Conservation (phyloP, 805 yeast species). For the Ogataea zsoltii region DNA sequence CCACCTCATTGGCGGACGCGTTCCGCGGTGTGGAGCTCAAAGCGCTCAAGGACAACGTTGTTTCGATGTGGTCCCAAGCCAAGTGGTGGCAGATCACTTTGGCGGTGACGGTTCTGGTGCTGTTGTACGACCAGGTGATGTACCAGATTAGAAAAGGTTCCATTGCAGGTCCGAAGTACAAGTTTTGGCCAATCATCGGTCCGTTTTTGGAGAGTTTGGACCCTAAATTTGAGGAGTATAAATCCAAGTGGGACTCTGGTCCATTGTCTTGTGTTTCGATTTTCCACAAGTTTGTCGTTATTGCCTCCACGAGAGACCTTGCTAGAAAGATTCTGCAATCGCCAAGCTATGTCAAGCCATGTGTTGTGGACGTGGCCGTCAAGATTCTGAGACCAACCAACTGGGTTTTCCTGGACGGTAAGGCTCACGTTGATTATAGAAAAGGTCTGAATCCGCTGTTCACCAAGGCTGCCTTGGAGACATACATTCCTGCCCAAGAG, state of each 20-base stretch:
- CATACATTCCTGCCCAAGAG: constrained; percentile 85
- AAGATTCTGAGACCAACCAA: constrained; percentile 92
- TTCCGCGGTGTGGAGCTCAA: constrained; percentile 9
- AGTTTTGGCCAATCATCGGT: constrained; percentile 94
- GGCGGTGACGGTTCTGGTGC: constrained; percentile 46
- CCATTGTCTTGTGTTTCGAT: constrained; percentile 95
- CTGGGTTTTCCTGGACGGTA: constrained; percentile 98
- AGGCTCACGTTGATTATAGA: constrained; percentile 92
- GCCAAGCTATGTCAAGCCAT: constrained; percentile 89
- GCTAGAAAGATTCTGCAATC: constrained; percentile 85
- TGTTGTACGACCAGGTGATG: constrained; percentile 72
- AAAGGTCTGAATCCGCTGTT: constrained; percentile 87
- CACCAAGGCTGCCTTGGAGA: constrained; percentile 77
- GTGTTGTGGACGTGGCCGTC: constrained; percentile 96
- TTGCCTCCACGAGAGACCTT: constrained; percentile 84
- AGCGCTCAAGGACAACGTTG: constrained; percentile 2
- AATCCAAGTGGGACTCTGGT: constrained; percentile 93
- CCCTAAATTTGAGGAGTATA: constrained; percentile 93
- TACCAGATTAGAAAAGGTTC: constrained; percentile 81
- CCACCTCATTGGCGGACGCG: constrained; percentile 8
- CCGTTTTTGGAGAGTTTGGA: constrained; percentile 93
- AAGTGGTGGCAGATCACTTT: constrained; percentile 57
- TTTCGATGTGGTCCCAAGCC: constrained; percentile 24
- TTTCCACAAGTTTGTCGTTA: constrained; percentile 96
- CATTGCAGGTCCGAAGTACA: constrained; percentile 87